Evolutionary conservation across 768 basidiomycete species (phyloP), one percentile per base, ranked within the genome.

Genomic region (Agrocybe pediades): DNA sequence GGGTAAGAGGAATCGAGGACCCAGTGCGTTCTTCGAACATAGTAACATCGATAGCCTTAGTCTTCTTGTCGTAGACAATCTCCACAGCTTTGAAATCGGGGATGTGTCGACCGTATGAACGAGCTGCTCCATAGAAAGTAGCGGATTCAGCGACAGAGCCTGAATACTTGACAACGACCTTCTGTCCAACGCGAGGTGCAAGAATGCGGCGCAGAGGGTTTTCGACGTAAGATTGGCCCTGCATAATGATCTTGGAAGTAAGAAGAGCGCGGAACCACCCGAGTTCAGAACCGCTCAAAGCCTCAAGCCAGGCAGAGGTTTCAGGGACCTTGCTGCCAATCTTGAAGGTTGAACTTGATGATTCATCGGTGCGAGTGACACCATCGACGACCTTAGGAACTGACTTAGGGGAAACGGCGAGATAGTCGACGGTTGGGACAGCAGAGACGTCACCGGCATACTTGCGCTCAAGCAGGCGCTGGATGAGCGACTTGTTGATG

Each of bases 171-270:
- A 98, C 76, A 52, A 90, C 81, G 45, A 95, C 83, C 53, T 84
- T 86, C 73, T 98, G 96, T 9, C 83, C 81, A 16, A 67, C 65
- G 46, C 95, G 89, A 50, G 96, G 95, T 27, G 85, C 80, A 56
- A 98, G 90, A 21, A 97, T 76, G 41, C 94, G 87, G 61, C 87
- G 83, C 61, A 98, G 79, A 26, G 93, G 94, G 71, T 98, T 98
- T 62, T 92, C 85, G 61, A 97, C 74, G 71, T 94, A 95, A 3
- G 85, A 81, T 1, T 80, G 77, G 29, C 93, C 97, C 65, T 94
- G 96, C 20, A 96, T 88, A 60, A 98, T 84, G 53, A 84, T 95
- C 45, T 81, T 77, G 3, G 91, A 91, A 1, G 85, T 83, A 51
- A 95, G 71, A 49, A 97, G 79, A 6, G 97, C 96, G 43, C 87